Evolutionary conservation across 768 basidiomycete species (phyloP), one percentile per base, ranked within the genome.

Genomic region (Hygrophorus russula): DNA sequence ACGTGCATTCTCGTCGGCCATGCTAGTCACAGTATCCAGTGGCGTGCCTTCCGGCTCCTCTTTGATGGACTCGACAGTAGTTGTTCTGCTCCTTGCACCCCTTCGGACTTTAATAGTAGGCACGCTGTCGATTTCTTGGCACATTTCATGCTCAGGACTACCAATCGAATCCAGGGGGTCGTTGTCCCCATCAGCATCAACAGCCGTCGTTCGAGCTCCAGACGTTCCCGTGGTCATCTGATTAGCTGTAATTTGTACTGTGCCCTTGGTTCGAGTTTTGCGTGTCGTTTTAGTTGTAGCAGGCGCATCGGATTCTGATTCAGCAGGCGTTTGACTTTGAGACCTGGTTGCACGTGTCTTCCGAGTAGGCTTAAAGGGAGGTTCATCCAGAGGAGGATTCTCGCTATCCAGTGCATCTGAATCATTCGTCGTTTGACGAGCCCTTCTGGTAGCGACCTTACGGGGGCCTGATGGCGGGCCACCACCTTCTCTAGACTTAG

Each of bases 121-220:
- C 15, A 50, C 48, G 31, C 42, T 41, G 19, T 32, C 29, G 24
- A 24, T 24, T 24, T 24, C 24, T 7, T 30, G 19, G 14, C 31
- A 7, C 4, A 1, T 32, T 41, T 49, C 51, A 5, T 47, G 38
- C 36, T 53, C 53, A 5, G 49, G 47, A 13, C 41, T 42, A 6
- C 42, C 50, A n/a, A 57, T 50, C 2, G 55, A 44, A 44, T 56
- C 55, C 14, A 54, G 50, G 18, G 54, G 51, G 35, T 57, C 57
- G 6, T 52, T 50, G 9, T 46, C 56, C 10, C 49, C 49, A 28
- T 54, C 50, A 31, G 54, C 48, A 36, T 52, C 52, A 19, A 44
- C 39, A 17, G 49, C 47, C 14, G 46, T 48, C 7, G 49, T 49
- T 32, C 51, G 56, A 14, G 51, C 50, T 17, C 50, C 55, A 44